Percentiles rank a stretch among this genome's conserved stretches.
phyloP scores from a whole-genome alignment of 2,329 filamentous ascomycete species.

The Cordyceps farinosa region DNA sequence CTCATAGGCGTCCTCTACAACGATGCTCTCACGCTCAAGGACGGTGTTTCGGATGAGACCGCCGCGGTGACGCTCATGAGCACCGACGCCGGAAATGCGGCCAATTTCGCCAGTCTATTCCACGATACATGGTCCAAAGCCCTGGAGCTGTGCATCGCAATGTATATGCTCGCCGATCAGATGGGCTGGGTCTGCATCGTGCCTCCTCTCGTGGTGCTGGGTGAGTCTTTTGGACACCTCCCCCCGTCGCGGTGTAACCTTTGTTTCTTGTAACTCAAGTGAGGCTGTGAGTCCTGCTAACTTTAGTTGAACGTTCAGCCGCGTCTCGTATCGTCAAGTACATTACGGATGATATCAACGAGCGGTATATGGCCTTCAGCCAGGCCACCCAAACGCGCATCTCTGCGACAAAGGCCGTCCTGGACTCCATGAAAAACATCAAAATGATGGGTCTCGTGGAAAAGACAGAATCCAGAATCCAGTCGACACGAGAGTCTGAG shows the following conservation, averaged over 20 bases:
- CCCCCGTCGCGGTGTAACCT: background rate
- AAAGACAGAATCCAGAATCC: constrained; percentile 18
- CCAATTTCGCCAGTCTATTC: background rate
- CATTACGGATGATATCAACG: constrained; percentile 17
- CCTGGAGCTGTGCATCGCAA: constrained; percentile 10
- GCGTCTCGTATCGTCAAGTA: constrained; percentile 13
- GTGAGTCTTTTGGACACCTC: background rate
- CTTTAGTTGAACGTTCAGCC: background rate
- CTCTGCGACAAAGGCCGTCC: constrained; percentile 14
- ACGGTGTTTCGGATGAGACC: constrained; percentile 16
- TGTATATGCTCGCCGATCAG: constrained; percentile 9
- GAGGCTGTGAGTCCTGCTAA: background rate
- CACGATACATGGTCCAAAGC: constrained; percentile 16
- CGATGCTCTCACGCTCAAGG: constrained; percentile 17
- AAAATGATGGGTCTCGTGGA: constrained; percentile 21
- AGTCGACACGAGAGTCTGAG: constrained; percentile 11
- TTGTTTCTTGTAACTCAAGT: background rate
- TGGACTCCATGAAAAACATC: constrained; percentile 21
- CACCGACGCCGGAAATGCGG: constrained; percentile 15
- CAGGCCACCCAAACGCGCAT: constrained; percentile 13
- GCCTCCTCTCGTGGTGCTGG: constrained; percentile 6
- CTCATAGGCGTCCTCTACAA: constrained; percentile 19
- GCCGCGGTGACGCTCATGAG: constrained; percentile 20
- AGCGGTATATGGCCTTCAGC: constrained; percentile 16
- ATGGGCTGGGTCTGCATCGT: constrained; percentile 14